These are phyloP conservation scores for Lactifluus subvellereus DNA, from an alignment of 768 basidiomycete genomes.

Conservation along the genomic window DNA sequence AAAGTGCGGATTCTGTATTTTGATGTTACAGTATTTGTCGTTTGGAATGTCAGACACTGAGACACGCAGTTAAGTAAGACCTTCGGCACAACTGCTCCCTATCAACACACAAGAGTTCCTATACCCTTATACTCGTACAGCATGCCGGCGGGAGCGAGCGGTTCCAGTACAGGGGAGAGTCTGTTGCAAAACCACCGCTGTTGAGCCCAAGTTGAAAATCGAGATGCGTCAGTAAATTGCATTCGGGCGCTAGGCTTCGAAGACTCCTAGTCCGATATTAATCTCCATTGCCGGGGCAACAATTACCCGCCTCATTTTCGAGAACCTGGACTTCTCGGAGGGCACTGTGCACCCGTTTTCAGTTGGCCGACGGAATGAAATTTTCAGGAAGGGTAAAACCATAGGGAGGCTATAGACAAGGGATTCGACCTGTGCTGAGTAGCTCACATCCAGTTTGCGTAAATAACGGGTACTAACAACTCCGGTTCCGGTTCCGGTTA, in stretches of 20 bases:
- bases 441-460: neutral
- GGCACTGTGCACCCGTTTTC: neutral
- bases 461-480: neutral
- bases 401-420: neutral
- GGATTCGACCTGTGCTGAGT: neutral
- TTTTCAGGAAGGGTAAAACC: neutral
- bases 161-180: neutral
- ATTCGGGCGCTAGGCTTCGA: neutral
- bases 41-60: neutral
- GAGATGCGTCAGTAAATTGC: conserved; percentile 5
- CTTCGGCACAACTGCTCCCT: neutral
- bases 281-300: conserved; percentile 3
- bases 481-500: neutral
- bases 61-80: neutral
- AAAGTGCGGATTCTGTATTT: neutral
- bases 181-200: neutral
- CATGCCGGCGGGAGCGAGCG: conserved; percentile 3
- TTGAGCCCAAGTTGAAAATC: neutral
- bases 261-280: conserved; percentile 10
- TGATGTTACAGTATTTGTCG: neutral
- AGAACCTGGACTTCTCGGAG: neutral
- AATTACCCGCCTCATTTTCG: neutral
- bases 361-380: neutral
- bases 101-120: neutral
- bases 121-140: neutral